These are phyloP conservation scores for Beauveria bassiana DNA, from an alignment of 2,329 filamentous ascomycete genomes.

Conservation along the genomic window DNA sequence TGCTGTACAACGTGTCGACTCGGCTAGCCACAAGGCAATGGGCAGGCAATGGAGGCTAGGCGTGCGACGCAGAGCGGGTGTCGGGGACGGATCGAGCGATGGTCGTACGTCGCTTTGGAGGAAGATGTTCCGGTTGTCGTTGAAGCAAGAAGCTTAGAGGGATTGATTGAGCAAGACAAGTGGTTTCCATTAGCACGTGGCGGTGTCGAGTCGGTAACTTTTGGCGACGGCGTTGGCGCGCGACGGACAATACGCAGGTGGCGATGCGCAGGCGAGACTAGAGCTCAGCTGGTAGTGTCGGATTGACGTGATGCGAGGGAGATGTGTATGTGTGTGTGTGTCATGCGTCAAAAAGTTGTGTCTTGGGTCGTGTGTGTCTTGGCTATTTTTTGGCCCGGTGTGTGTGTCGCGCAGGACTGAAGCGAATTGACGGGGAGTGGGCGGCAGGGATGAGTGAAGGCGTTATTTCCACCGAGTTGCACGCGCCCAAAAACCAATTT, in stretches of 20 bases:
- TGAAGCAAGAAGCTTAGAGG: not conserved
- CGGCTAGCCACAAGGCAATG: not conserved
- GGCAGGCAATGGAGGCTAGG: not conserved
- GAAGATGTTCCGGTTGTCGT: not conserved
- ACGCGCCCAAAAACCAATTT: not conserved
- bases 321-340: not conserved
- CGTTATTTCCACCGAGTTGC: not conserved
- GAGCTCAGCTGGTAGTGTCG: not conserved
- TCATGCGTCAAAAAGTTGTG: not conserved
- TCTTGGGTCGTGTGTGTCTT: conserved; percentile 4
- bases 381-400: not conserved
- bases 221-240: not conserved
- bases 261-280: not conserved
- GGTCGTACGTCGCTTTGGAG: not conserved
- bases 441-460: not conserved
- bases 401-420: not conserved
- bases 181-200: conserved; percentile 1
- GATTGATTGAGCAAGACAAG: not conserved
- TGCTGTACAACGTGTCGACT: conserved; percentile 3
- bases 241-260: not conserved
- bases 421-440: not conserved
- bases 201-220: not conserved
- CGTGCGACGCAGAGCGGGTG: not conserved
- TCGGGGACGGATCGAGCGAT: not conserved
- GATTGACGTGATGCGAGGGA: not conserved